Conservation (phyloP, 257 asterid genomes). For the Buddleja alternifolia region DNA sequence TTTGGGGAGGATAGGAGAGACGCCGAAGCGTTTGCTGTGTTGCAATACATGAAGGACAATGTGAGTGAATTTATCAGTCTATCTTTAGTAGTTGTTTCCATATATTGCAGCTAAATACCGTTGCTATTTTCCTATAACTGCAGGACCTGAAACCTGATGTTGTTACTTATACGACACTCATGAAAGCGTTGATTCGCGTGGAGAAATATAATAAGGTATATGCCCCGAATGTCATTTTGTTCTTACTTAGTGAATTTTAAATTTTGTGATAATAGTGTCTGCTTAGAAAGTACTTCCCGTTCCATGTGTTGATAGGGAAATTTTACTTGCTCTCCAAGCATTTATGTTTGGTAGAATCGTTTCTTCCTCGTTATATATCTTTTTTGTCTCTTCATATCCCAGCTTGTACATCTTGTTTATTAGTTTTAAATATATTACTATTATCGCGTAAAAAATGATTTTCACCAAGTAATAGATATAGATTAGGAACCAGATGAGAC, state of each 20-base stretch:
- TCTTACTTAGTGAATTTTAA: background rate
- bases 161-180: constrained; percentile 92
- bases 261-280: background rate
- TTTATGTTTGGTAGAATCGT: no score
- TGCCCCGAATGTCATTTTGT: constrained; percentile 1
- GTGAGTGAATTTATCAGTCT: constrained; percentile 43
- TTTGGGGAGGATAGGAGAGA: constrained; percentile 96
- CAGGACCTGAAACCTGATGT: constrained; percentile 93
- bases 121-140: constrained; percentile 30
- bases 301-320: no score
- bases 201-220: constrained; percentile 85
- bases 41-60: constrained; percentile 93
- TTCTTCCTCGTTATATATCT: background rate
- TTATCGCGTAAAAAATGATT: no score
- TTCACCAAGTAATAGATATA: background rate
- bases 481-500: background rate
- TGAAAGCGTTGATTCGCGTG: constrained; percentile 89
- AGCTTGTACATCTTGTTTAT: background rate
- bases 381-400: background rate
- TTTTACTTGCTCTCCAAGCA: no score
- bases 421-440: no score
- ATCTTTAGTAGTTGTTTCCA: background rate
- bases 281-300: background rate
- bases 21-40: constrained; percentile 84
- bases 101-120: constrained; percentile 16